Base-by-base conservation (phyloP, 257 asterid genomes). In the Handroanthus guayacan region DNA sequence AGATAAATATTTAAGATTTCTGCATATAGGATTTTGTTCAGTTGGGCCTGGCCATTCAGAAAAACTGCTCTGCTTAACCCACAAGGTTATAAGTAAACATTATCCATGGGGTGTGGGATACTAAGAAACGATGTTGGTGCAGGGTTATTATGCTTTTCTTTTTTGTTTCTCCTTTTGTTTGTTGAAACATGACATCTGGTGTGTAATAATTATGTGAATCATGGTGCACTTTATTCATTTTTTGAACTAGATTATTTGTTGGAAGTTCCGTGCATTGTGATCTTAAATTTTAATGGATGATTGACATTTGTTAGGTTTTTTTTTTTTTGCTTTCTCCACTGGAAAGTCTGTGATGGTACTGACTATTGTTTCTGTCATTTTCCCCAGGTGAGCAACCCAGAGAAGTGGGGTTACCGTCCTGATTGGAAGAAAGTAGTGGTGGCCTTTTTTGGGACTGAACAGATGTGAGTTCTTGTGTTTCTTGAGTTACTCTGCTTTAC, bases 351-450 rank as follows among this genome's bases (percentile, higher is more conserved):
- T 7, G 51, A 13, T 31, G n/a, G 14, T 62, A 63, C 66, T 80
- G 50, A 78, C 38, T 45, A 38, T 66, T 39, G 45, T 62, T 63
- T 58, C 72, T 77, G 72, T 54, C 62, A 50, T 69, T 83, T 74
- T 41, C 18, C 52, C 70, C 93, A 94, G 98, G 97, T 94, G 74
- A 92, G 93, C 58, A 96, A 90, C 78, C 93, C 98, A 50, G 90
- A 85, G 82, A 88, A 89, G 82, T 94, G 97, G 97, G 95, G 97
- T 58, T 89, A 89, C 81, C 69, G 92, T 10, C 78, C 83, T 78
- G 98, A 90, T 79, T 69, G 75, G 88, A 94, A 87, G 91, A 94
- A 94, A 87, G 87, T 94, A 69, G 84, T 92, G 3, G 98, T 94
- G 60, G 82, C 75, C 81, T 94, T 94, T 80, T 94, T 90, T 82